Conservation (phyloP, 108 stramenopile genomes). For the Epipyxis sp. region DNA sequence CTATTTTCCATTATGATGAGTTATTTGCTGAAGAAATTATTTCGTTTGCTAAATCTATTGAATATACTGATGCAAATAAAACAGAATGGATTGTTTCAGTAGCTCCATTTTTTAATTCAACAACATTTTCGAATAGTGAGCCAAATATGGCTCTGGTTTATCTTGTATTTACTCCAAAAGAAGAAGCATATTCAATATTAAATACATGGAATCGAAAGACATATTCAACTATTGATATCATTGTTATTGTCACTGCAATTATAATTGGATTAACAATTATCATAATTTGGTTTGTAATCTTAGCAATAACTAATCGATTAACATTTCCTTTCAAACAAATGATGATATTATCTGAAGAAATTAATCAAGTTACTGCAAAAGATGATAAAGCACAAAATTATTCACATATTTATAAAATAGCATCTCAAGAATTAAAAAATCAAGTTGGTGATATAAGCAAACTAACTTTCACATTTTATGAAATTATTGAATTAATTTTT, state of each 20-base stretch:
- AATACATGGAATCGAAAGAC: background rate
- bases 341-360: background rate
- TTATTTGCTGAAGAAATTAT: no score
- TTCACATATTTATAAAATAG: background rate
- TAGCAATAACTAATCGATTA: background rate
- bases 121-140: no score
- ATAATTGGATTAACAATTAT: background rate
- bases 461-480: no score
- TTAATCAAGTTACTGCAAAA: background rate
- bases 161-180: background rate
- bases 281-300: background rate
- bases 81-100: background rate
- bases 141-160: background rate
- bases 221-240: background rate
- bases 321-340: background rate
- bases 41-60: background rate
- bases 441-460: no score
- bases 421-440: no score
- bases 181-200: background rate
- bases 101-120: background rate
- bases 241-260: background rate
- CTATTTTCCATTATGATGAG: background rate
- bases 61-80: background rate
- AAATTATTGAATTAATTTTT: no score
- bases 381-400: background rate